Evolutionary conservation across 1,284 basidiomycete genomes (phyloP).

Genomic region (Cryptococcus floricola): DNA sequence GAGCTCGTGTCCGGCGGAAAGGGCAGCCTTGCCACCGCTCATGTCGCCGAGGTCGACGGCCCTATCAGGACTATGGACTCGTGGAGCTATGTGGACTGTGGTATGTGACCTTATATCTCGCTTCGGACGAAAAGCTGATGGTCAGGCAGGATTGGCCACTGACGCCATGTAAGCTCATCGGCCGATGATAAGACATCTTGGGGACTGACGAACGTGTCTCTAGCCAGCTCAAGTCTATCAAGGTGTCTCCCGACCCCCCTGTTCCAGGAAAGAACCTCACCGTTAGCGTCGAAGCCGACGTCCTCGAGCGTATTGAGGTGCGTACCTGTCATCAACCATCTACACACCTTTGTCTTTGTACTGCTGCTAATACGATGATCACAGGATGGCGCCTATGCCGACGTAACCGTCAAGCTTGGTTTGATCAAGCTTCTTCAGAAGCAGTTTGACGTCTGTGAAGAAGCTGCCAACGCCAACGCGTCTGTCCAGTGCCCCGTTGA

Average conservation of each 20-base stretch:
- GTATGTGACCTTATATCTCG: slow-evolving; percentile 22
- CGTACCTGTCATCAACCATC: slow-evolving; percentile 16
- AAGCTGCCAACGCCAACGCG: slow-evolving; percentile 56
- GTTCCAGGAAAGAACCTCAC: slow-evolving; percentile 75
- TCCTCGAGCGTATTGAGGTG: slow-evolving; percentile 63
- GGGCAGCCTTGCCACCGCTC: neutral
- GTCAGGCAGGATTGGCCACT: slow-evolving; percentile 37
- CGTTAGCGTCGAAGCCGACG: slow-evolving; percentile 66
- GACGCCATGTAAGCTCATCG: slow-evolving; percentile 42
- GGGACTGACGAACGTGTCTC: neutral
- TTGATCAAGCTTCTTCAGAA: slow-evolving; percentile 77
- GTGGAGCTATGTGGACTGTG: slow-evolving; percentile 49
- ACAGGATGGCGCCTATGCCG: slow-evolving; percentile 84
- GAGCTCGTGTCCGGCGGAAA: slow-evolving; percentile 19
- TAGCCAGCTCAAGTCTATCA: slow-evolving; percentile 60
- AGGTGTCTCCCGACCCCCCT: slow-evolving; percentile 74
- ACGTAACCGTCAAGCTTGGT: slow-evolving; percentile 84
- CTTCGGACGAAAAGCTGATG: neutral
- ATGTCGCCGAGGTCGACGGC: slow-evolving; percentile 10
- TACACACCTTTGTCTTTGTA: neutral
- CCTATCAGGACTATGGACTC: slow-evolving; percentile 38
- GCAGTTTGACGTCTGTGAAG: slow-evolving; percentile 80
- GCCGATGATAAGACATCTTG: neutral
- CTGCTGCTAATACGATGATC: too few species aligned
- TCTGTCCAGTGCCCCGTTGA: slow-evolving; percentile 55